Evolutionary conservation across 352 stramenopile species (phyloP).

Genomic region (Pythium volutum): DNA sequence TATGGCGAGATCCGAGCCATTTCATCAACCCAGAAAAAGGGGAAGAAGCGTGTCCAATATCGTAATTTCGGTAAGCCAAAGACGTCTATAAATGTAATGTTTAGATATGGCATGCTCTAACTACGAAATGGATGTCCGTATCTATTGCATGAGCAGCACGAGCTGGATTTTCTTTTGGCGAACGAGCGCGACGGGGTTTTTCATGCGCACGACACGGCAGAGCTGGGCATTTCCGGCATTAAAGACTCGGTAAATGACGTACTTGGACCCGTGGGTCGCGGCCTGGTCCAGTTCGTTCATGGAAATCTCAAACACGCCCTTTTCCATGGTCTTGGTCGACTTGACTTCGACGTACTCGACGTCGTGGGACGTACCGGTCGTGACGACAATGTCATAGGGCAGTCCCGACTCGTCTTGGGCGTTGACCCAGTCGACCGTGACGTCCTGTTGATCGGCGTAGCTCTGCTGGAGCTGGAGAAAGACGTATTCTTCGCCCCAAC

Average conservation of each 20-base stretch:
- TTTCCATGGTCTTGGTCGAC: slow-evolving; percentile 84
- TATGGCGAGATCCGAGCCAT: background rate
- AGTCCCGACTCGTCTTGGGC: slow-evolving; percentile 73
- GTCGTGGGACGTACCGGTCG: slow-evolving; percentile 32
- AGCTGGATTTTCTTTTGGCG: slow-evolving; percentile 81
- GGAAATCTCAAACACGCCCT: slow-evolving; percentile 86
- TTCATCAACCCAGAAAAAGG: slow-evolving; percentile 11
- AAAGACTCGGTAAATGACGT: slow-evolving; percentile 86
- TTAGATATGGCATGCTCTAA: slow-evolving; percentile 1
- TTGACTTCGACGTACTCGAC: slow-evolving; percentile 88
- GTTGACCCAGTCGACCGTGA: slow-evolving; percentile 71
- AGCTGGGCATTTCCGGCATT: slow-evolving; percentile 67
- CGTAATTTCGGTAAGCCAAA: background rate
- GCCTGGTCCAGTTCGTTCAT: slow-evolving; percentile 88
- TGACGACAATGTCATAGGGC: slow-evolving; percentile 77
- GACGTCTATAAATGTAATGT: slow-evolving; percentile 1
- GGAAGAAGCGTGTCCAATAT: background rate
- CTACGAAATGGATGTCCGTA: slow-evolving; percentile 16
- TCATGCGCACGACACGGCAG: slow-evolving; percentile 80
- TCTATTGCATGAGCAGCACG: slow-evolving; percentile 79
- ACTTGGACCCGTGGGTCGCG: slow-evolving; percentile 68
- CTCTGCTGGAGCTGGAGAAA: slow-evolving; percentile 62
- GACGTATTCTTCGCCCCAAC: slow-evolving; percentile 82
- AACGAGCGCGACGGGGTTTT: slow-evolving; percentile 79
- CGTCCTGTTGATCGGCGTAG: slow-evolving; percentile 33